Percentiles rank a stretch among this genome's conserved stretches.
These are phyloP conservation scores for Psilocybe cyanescens DNA, from an alignment of 768 basidiomycete species.

Conservation along the genomic window DNA sequence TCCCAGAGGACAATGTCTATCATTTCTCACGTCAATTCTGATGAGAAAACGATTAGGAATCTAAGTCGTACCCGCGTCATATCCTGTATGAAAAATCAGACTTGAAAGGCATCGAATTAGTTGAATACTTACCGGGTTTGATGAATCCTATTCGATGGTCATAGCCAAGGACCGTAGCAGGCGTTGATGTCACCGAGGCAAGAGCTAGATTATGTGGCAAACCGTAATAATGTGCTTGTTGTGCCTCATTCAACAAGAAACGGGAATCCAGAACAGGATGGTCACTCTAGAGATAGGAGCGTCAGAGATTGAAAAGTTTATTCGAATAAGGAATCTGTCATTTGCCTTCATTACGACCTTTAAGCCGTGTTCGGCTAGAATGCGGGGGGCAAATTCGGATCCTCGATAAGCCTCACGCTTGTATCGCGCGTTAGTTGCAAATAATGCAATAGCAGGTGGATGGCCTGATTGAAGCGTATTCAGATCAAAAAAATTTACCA, in stretches of 20 bases:
- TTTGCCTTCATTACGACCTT: slow-evolving; percentile 74
- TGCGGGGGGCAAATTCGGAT: slow-evolving; percentile 75
- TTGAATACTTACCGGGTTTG: slow-evolving; percentile 44
- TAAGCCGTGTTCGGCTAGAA: slow-evolving; percentile 70
- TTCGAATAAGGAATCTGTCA: background rate
- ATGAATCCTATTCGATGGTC: slow-evolving; percentile 78
- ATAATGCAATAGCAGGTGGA: slow-evolving; percentile 75
- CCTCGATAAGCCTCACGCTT: slow-evolving; percentile 84
- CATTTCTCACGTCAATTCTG: background rate
- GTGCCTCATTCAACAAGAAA: slow-evolving; percentile 78
- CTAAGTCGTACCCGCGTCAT: slow-evolving; percentile 59
- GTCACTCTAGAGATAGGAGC: slow-evolving; percentile 48
- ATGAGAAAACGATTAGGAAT: background rate
- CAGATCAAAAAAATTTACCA: background rate
- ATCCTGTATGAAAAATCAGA: slow-evolving; percentile 41
- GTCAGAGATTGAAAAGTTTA: background rate
- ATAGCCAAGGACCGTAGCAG: slow-evolving; percentile 71
- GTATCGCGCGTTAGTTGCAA: slow-evolving; percentile 58
- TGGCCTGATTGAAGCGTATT: slow-evolving; percentile 40
- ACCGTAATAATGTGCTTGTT: slow-evolving; percentile 77
- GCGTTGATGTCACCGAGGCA: slow-evolving; percentile 69
- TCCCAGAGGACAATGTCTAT: slow-evolving; percentile 76
- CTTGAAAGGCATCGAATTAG: too few species aligned
- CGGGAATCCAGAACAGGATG: slow-evolving; percentile 68
- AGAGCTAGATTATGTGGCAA: slow-evolving; percentile 67